These are phyloP conservation scores for Gentiana macrophylla DNA, from an alignment of 257 asterid genomes.

Conservation along the genomic window DNA sequence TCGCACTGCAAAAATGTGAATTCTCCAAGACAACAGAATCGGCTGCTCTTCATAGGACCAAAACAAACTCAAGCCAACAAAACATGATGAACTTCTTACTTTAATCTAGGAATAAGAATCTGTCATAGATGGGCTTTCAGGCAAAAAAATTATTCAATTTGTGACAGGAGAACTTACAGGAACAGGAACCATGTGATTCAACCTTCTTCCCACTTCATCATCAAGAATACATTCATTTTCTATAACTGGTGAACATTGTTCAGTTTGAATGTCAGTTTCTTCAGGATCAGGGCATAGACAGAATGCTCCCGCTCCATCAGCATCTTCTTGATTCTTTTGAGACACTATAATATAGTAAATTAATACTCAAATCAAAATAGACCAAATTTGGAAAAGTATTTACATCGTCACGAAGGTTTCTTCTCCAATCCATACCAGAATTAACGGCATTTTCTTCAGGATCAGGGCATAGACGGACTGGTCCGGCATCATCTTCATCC, in stretches of 20 bases:
- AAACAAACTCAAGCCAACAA: too few species aligned
- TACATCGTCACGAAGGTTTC: too few species aligned
- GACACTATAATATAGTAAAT: constrained; percentile 15
- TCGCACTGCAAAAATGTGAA: too few species aligned
- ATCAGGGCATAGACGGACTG: constrained; percentile 11
- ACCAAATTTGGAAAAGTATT: not conserved
- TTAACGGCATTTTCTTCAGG: constrained; percentile 16
- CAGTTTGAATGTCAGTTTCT: constrained; percentile 19
- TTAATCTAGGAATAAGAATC: too few species aligned
- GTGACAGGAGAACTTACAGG: constrained; percentile 42
- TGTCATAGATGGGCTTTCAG: too few species aligned
- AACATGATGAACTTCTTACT: too few species aligned
- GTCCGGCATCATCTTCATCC: constrained; percentile 23
- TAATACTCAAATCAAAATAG: constrained; percentile 10
- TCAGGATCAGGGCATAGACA: constrained; percentile 15
- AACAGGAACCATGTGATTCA: constrained; percentile 62
- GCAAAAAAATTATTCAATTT: too few species aligned
- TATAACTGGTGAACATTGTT: constrained; percentile 39
- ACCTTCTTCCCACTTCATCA: constrained; percentile 77
- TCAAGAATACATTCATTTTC: constrained; percentile 69
- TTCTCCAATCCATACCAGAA: not conserved
- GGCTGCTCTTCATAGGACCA: too few species aligned
- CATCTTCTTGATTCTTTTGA: constrained; percentile 30
- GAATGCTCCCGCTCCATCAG: constrained; percentile 15
- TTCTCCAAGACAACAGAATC: too few species aligned